phyloP scores from a whole-genome alignment of 2,329 filamentous ascomycete species.

The Claviceps cyperi region DNA sequence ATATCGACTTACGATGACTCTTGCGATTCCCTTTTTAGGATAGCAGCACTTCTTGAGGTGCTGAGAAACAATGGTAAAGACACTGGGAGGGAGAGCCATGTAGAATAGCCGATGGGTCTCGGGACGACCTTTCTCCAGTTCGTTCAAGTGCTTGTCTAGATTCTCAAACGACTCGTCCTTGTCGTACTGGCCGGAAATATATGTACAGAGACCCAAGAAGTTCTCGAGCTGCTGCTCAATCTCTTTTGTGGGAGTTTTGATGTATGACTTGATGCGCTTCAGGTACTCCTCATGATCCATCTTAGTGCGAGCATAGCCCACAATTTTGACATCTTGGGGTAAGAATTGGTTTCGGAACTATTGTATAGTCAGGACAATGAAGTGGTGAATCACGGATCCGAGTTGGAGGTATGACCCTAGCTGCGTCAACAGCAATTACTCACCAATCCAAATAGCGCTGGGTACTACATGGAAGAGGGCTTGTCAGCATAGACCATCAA shows the following conservation, averaged over 20 bases:
- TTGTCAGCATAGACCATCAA: constrained; percentile 10
- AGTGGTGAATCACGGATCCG: neutral
- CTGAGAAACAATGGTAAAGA: constrained; percentile 95
- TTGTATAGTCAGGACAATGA: neutral
- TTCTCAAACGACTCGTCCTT: constrained; percentile 85
- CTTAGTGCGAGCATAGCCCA: constrained; percentile 98
- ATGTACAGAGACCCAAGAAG: constrained; percentile 78
- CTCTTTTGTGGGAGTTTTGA: constrained; percentile 97
- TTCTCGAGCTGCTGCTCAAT: constrained; percentile 88
- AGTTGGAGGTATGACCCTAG: neutral
- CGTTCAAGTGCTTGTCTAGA: constrained; percentile 72
- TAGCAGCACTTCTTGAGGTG: constrained; percentile 97
- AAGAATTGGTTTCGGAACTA: constrained; percentile 99
- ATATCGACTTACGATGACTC: constrained; percentile 59
- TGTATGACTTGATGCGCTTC: constrained; percentile 89
- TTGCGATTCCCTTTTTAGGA: constrained; percentile 74
- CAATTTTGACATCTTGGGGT: constrained; percentile 86
- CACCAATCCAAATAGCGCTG: constrained; percentile 92
- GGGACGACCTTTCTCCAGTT: constrained; percentile 66
- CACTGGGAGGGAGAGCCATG: constrained; percentile 95
- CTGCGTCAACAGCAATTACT: constrained; percentile 22
- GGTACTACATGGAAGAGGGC: constrained; percentile 47
- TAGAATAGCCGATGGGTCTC: constrained; percentile 94
- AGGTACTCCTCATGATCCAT: constrained; percentile 97
- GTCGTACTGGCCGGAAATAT: constrained; percentile 95